Percentiles rank a stretch among this genome's conserved stretches.
Evolutionary conservation across 2,329 filamentous ascomycete genomes (phyloP).

Genomic region (Eutypa lata): DNA sequence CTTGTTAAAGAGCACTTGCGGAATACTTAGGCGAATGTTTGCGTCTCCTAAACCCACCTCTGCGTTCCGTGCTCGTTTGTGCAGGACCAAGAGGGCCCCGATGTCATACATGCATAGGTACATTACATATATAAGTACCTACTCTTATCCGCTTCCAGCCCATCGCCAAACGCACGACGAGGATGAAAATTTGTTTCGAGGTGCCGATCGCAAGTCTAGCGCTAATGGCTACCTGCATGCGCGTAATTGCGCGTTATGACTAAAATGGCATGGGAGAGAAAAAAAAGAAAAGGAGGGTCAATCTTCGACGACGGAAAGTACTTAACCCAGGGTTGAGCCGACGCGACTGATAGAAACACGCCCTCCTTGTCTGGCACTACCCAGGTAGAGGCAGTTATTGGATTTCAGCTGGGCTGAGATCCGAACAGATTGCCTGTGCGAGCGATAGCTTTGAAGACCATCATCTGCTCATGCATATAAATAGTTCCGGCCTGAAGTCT

Average conservation of each 20-base stretch:
- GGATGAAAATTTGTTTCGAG: constrained; percentile 3
- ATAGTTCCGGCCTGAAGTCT: too few relatives aligned
- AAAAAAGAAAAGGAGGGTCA: constrained; percentile 12
- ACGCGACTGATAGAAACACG: constrained; percentile 1
- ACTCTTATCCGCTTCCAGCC: not conserved
- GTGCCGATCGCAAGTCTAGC: constrained; percentile 7
- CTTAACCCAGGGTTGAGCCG: not conserved
- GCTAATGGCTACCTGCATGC: constrained; percentile 18
- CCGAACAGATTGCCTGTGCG: too few relatives aligned
- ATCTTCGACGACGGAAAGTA: too few relatives aligned
- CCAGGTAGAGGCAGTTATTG: too few relatives aligned
- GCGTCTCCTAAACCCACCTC: not conserved
- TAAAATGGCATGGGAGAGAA: constrained; percentile 2
- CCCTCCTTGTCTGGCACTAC: not conserved
- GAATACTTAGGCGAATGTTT: too few relatives aligned
- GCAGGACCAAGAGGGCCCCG: not conserved
- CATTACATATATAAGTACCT: not conserved
- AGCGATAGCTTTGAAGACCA: too few relatives aligned
- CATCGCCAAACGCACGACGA: not conserved
- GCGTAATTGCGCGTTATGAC: constrained; percentile 18
- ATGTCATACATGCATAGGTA: not conserved
- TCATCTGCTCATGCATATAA: too few relatives aligned
- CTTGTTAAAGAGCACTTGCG: too few relatives aligned
- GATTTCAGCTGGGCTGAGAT: too few relatives aligned
- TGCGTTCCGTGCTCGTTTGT: not conserved